Conservation (phyloP, 805 yeast species). For the Kuraishia hungarica region DNA sequence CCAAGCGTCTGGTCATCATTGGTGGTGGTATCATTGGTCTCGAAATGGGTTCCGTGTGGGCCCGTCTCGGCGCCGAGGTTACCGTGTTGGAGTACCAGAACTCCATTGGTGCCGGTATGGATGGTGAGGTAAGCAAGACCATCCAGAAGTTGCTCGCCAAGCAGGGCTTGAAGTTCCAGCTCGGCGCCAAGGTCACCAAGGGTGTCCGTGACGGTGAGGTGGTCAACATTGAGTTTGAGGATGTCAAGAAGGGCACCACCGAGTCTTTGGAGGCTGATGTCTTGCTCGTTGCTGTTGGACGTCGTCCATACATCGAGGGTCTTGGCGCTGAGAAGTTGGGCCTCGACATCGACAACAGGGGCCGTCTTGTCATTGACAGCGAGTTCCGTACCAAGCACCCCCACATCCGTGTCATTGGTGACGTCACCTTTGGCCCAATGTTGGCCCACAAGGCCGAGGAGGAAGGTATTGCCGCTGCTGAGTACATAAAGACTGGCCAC, state of each 20-base stretch:
- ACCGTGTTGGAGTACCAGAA: constrained; percentile 87
- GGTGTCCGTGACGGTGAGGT: constrained; percentile 85
- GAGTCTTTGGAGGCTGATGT: constrained; percentile 84
- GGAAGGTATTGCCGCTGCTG: constrained; percentile 98
- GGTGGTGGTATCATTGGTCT: constrained; percentile 99
- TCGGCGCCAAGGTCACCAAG: constrained; percentile 82
- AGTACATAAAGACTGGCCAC: constrained; percentile 84
- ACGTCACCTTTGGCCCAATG: constrained; percentile 98
- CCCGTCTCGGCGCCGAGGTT: constrained; percentile 91
- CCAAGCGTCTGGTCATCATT: constrained; percentile 84
- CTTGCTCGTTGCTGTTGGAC: constrained; percentile 93
- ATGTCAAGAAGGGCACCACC: constrained; percentile 76
- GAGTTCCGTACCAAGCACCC: constrained; percentile 88
- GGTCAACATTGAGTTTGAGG: constrained; percentile 83
- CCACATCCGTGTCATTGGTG: constrained; percentile 96
- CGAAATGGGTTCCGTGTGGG: constrained; percentile 98
- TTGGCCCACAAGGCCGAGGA: constrained; percentile 99
- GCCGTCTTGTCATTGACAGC: constrained; percentile 89
- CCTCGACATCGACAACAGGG: constrained; percentile 83
- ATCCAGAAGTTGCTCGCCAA: constrained; percentile 85
- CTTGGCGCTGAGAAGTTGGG: constrained; percentile 84
- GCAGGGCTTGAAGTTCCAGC: constrained; percentile 92
- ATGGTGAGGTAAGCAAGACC: constrained; percentile 84
- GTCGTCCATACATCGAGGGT: constrained; percentile 94
- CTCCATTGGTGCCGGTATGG: constrained; percentile 98